Base-by-base conservation (phyloP, 495 filamentous ascomycete genomes). In the Thermochaetoides thermophila region DNA sequence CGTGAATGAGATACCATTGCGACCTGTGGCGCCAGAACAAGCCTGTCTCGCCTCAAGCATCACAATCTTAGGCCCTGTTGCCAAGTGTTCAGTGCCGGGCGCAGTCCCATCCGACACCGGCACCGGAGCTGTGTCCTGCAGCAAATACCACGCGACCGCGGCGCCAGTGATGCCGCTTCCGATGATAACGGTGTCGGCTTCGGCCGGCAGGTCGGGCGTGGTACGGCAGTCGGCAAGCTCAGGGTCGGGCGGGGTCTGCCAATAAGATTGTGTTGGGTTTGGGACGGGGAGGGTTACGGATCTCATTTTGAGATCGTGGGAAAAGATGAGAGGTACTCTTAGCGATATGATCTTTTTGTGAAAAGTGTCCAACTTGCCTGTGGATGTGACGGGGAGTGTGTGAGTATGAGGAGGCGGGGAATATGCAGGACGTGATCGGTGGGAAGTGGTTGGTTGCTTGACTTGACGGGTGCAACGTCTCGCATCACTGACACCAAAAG, bases 111-210 rank as follows among this genome's bases (percentile, higher is more conserved):
- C 11, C 21, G 21, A 11, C 21, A 6, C 6, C 21, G 6, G 21
- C 11, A n/a, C 19, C 2, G 22, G 36, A 15, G 17, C 20, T 4
- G 34, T 43, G 15, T 44, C 32, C 18, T 39, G 46, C 5, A 81
- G 55, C 0, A 81, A 52, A 9, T 68, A 64, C 52, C 65, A 73
- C 6, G 76, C 70, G 3, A 77, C 55, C 0, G 67, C 56, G 0
- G 74, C 61, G 9, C 79, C 76, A 1, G 73, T 76, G 35, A 82
- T 81, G 4, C 79, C 79, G 24, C 72, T 77, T 18, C 79, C 79
- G 32, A 84, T 71, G 27, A 84, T 69, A 11, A 76, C 63, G 22
- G 63, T 62, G 38, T 81, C 68, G 25, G 59, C 64, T 2, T 54
- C 50, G 0, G 34, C 21, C 5, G 66, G 71, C 12, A 76, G 56